Conservation (phyloP, 805 yeast genomes). For the Nakazawaea pomicola region DNA sequence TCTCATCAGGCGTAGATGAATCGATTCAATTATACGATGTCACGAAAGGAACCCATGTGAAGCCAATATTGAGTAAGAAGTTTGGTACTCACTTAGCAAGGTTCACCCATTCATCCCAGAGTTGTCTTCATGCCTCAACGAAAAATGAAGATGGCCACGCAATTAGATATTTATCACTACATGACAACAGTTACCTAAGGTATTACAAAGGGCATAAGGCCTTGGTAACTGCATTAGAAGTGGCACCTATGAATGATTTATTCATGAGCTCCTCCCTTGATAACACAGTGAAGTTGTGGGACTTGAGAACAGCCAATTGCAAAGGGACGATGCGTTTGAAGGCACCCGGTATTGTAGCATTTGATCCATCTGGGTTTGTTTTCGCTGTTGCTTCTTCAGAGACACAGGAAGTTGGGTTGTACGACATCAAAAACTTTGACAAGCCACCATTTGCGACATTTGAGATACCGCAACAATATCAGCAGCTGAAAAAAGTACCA, state of each 20-base stretch:
- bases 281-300: slow-evolving; percentile 85
- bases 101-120: slow-evolving; percentile 70
- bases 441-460: slow-evolving; percentile 50
- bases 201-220: slow-evolving; percentile 87
- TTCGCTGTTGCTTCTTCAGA: slow-evolving; percentile 60
- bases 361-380: slow-evolving; percentile 81
- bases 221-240: slow-evolving; percentile 65
- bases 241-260: slow-evolving; percentile 63
- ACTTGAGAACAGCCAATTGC: slow-evolving; percentile 60
- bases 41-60: slow-evolving; percentile 59
- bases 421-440: slow-evolving; percentile 55
- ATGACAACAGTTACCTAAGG: slow-evolving; percentile 73
- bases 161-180: slow-evolving; percentile 69
- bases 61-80: slow-evolving; percentile 76
- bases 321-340: slow-evolving; percentile 57
- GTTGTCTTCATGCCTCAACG: slow-evolving; percentile 77
- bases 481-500: slow-evolving; percentile 35
- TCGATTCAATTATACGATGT: slow-evolving; percentile 79
- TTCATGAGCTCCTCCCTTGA: slow-evolving; percentile 70
- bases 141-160: slow-evolving; percentile 70
- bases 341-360: slow-evolving; percentile 54
- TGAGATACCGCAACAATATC: slow-evolving; percentile 26
- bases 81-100: slow-evolving; percentile 87
- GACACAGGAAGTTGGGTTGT: slow-evolving; percentile 47
- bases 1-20: slow-evolving; percentile 78